These are phyloP conservation scores for Boletus eberwhitei DNA, from an alignment of 768 basidiomycete genomes.

Conservation along the genomic window DNA sequence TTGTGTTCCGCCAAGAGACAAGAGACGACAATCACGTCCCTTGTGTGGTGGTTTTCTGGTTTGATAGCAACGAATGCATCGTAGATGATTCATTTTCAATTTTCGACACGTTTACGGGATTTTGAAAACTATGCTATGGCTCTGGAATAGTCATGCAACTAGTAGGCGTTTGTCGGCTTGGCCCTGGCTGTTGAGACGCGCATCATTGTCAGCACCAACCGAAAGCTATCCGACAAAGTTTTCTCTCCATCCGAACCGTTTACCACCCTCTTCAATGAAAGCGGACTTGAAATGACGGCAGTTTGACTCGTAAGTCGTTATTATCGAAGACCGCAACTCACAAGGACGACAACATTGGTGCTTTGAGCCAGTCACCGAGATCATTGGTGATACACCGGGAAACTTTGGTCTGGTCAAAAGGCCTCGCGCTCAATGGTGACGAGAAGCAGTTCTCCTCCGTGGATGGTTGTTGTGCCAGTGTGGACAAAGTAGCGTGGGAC, in stretches of 20 bases:
- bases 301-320: background rate
- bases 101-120: background rate
- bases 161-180: background rate
- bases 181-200: background rate
- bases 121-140: background rate
- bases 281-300: background rate
- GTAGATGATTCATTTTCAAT: background rate
- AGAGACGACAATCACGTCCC: background rate
- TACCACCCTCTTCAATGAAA: background rate
- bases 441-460: background rate
- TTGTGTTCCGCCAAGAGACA: conserved; percentile 5
- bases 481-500: conserved; percentile 1
- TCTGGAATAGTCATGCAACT: background rate
- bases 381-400: background rate
- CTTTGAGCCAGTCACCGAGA: too few species aligned
- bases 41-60: background rate
- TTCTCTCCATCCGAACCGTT: background rate
- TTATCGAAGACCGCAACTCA: too few species aligned
- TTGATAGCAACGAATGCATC: conserved; percentile 3
- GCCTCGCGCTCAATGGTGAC: background rate
- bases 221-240: conserved; percentile 2
- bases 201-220: background rate
- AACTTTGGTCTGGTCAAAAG: background rate
- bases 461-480: background rate
- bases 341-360: too few species aligned